Base-by-base conservation (phyloP, 495 filamentous ascomycete species). In the Trichoderma orchidacearum region DNA sequence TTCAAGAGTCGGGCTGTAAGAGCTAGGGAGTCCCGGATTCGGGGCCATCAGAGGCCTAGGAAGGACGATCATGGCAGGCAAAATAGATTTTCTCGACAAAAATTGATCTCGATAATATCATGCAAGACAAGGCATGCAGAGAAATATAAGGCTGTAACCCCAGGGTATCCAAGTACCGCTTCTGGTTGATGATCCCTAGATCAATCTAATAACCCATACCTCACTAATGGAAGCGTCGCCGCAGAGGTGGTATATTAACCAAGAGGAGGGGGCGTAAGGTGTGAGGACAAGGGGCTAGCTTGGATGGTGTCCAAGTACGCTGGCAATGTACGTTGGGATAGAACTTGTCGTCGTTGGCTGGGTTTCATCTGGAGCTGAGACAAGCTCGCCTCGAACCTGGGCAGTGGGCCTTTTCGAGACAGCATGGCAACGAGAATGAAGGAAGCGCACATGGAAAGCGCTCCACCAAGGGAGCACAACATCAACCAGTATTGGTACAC, bases 331-430 rank as follows among this genome's bases (percentile, higher is more conserved):
- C 21, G 41, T 48, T 48, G 21, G 21, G 41, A 48, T 48, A n/a
- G 53, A 27, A 21, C 15, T 25, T 29, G 9, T 30, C 53, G 11
- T 25, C 53, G 53, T 54, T 54, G 53, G 53, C 30, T 35, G n/a
- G 21, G 53, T 54, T 54, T 54, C 53, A 54, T 54, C 53, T 35
- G 41, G 30, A 27, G 53, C 29, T 54, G 53, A 54, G 53, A 54
- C 53, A 54, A 25, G 30, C 7, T 54, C 30, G 30, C 30, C 53
- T 35, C 30, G n/a, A 15, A 35, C 17, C 34, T 35, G 53, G 30
- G 30, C 30, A 30, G 30, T 21, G 53, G 53, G 53, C 53, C 53
- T 6, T 34, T 27, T 54, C 18, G 53, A 35, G 30, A 15, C 23
- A 48, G 15, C 41, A 48, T 48, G 41, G 41, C 41, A 48, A 27